These are phyloP conservation scores for Dissoconium aciculare DNA, from an alignment of 2,329 filamentous ascomycete genomes.

Conservation along the genomic window DNA sequence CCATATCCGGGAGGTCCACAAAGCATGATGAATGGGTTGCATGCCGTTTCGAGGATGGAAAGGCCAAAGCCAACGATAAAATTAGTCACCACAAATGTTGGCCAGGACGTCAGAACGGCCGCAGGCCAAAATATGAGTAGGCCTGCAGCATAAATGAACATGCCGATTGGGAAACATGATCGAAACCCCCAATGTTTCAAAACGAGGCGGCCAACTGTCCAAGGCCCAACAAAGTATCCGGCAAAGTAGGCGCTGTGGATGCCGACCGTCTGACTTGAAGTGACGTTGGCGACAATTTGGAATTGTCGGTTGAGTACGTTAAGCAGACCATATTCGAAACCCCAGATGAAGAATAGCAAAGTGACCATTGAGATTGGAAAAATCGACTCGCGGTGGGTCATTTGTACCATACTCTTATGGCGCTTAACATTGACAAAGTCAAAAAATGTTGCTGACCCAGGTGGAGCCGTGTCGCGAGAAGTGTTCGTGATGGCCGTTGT, in stretches of 20 bases:
- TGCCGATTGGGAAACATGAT: slow-evolving; percentile 44
- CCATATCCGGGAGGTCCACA: slow-evolving; percentile 47
- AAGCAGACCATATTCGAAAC: slow-evolving; percentile 74
- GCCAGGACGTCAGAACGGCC: slow-evolving; percentile 45
- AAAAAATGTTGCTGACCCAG: slow-evolving; percentile 45
- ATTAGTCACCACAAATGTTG: slow-evolving; percentile 46
- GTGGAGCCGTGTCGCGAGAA: slow-evolving; percentile 22
- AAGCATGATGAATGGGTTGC: slow-evolving; percentile 47
- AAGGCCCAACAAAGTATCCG: slow-evolving; percentile 54
- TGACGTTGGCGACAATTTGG: slow-evolving; percentile 47
- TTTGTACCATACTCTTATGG: slow-evolving; percentile 56
- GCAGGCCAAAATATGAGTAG: slow-evolving; percentile 50
- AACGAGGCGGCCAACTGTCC: slow-evolving; percentile 48
- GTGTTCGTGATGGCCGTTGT: slow-evolving; percentile 28
- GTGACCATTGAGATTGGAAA: slow-evolving; percentile 63
- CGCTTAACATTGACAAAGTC: slow-evolving; percentile 59
- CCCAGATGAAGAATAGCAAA: slow-evolving; percentile 76
- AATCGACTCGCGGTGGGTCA: slow-evolving; percentile 48
- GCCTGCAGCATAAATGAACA: slow-evolving; percentile 48
- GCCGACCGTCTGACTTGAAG: slow-evolving; percentile 46
- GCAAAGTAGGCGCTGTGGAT: slow-evolving; percentile 58
- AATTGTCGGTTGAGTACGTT: slow-evolving; percentile 66
- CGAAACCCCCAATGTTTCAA: slow-evolving; percentile 48
- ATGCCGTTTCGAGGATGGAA: slow-evolving; percentile 44
- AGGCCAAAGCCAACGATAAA: slow-evolving; percentile 48